Evolutionary conservation across 495 filamentous ascomycete genomes (phyloP).

Genomic region (Daldinia bambusicola): DNA sequence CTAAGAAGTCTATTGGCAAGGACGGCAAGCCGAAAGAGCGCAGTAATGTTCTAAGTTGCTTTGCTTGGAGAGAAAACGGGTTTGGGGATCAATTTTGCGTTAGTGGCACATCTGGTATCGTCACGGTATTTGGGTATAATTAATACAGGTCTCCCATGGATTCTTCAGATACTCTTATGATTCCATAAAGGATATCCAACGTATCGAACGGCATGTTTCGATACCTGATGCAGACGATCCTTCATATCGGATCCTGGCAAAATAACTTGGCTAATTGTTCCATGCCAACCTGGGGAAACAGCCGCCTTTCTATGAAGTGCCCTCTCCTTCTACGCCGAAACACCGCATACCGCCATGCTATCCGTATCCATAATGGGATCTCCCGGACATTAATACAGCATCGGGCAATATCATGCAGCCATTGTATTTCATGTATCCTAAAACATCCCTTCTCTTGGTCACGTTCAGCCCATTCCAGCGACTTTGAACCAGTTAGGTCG

Average conservation of each 20-base stretch:
- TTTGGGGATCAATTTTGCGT: slow-evolving; percentile 68
- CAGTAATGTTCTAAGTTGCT: slow-evolving; percentile 64
- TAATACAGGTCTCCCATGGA: slow-evolving; percentile 24
- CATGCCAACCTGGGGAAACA: slow-evolving; percentile 31
- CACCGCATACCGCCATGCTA: slow-evolving; percentile 42
- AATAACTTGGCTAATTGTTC: slow-evolving; percentile 17
- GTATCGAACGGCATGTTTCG: slow-evolving; percentile 18
- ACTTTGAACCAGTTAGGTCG: slow-evolving; percentile 97
- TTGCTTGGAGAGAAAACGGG: slow-evolving; percentile 78
- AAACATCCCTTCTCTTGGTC: not conserved
- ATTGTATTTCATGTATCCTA: slow-evolving; percentile 32
- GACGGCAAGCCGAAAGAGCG: slow-evolving; percentile 64
- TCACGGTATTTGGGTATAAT: slow-evolving; percentile 63
- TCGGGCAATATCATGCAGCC: slow-evolving; percentile 37
- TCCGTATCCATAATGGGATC: slow-evolving; percentile 39
- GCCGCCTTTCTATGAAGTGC: slow-evolving; percentile 40
- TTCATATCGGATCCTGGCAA: slow-evolving; percentile 26
- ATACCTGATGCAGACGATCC: slow-evolving; percentile 21
- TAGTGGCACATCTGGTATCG: slow-evolving; percentile 64
- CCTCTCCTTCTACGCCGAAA: slow-evolving; percentile 41
- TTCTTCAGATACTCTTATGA: slow-evolving; percentile 6
- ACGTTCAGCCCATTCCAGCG: slow-evolving; percentile 76
- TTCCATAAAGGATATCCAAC: slow-evolving; percentile 18
- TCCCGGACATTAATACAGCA: slow-evolving; percentile 43
- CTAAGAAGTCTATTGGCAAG: slow-evolving; percentile 57